Conservation (phyloP, 73 alveolate genomes). For the Paramecium biaurelia region DNA sequence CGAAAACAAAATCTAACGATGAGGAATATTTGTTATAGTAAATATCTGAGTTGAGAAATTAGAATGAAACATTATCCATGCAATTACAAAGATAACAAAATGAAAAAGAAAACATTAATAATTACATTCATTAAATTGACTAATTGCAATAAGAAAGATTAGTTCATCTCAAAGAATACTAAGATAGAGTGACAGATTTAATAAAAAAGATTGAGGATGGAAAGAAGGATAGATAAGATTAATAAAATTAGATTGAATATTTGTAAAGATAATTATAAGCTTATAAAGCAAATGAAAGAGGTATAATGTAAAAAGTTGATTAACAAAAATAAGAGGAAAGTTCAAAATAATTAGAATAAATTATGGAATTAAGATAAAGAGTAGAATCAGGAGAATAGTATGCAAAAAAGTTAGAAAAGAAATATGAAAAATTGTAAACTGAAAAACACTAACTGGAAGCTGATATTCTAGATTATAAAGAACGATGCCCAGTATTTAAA, state of each 20-base stretch:
- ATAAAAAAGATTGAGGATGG: slow-evolving; percentile 11
- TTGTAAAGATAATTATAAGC: neutral
- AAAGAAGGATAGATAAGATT: neutral
- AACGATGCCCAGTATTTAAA: neutral
- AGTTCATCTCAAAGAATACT: neutral
- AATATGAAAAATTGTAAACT: neutral
- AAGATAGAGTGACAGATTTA: slow-evolving; percentile 23
- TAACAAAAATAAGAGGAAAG: neutral
- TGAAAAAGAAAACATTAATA: neutral
- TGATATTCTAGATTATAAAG: neutral
- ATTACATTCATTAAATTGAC: neutral
- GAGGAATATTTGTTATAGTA: neutral
- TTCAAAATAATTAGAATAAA: neutral
- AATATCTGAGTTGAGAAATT: neutral
- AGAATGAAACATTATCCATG: neutral
- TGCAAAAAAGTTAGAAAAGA: neutral
- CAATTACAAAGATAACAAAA: neutral
- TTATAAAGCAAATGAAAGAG: slow-evolving; percentile 6
- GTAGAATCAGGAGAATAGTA: neutral
- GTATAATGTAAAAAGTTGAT: neutral
- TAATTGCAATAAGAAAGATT: neutral
- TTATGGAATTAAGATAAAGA: neutral
- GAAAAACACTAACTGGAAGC: slow-evolving; percentile 19
- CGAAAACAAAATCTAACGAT: neutral
- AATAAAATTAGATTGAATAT: neutral